Evolutionary conservation across 306 rosid genomes (phyloP).

Genomic region (Corylus heterophylla): DNA sequence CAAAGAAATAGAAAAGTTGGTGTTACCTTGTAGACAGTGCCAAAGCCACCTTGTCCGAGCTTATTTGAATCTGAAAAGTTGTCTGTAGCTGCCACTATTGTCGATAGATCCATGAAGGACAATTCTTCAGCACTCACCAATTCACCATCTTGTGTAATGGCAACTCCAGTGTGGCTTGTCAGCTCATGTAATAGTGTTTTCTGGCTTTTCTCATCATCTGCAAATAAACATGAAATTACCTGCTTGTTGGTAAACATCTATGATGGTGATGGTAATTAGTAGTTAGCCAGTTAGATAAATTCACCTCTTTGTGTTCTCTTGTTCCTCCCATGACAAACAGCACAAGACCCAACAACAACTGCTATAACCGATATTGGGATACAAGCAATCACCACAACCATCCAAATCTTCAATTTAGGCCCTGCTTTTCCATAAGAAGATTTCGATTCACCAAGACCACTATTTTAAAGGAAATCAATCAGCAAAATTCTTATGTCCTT

Average conservation of each 20-base stretch:
- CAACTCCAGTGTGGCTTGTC: constrained; percentile 29
- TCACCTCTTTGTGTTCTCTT: constrained; percentile 30
- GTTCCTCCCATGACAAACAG: constrained; percentile 5
- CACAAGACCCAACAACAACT: constrained; percentile 23
- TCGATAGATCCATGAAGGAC: constrained; percentile 35
- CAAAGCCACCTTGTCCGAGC: constrained; percentile 74
- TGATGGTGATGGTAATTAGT: background rate
- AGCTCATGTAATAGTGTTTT: constrained; percentile 30
- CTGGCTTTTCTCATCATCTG: constrained; percentile 36
- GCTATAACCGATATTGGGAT: constrained; percentile 31
- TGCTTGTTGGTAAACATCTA: background rate
- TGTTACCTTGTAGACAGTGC: constrained; percentile 49
- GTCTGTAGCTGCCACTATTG: constrained; percentile 8
- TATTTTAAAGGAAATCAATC: background rate
- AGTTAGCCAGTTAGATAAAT: background rate
- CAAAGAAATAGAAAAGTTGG: background rate
- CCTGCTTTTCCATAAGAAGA: constrained; percentile 22
- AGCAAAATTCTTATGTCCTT: background rate
- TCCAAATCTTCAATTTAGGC: constrained; percentile 46
- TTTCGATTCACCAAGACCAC: too few relatives aligned
- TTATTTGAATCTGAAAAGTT: constrained; percentile 45
- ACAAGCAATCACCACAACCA: constrained; percentile 34
- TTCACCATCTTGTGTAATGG: constrained; percentile 50
- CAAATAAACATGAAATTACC: background rate
- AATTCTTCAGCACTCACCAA: constrained; percentile 49